Base-by-base conservation (phyloP, 176 grass and related monocot species). In the bread wheat (Triticum aestivum) region DNA sequence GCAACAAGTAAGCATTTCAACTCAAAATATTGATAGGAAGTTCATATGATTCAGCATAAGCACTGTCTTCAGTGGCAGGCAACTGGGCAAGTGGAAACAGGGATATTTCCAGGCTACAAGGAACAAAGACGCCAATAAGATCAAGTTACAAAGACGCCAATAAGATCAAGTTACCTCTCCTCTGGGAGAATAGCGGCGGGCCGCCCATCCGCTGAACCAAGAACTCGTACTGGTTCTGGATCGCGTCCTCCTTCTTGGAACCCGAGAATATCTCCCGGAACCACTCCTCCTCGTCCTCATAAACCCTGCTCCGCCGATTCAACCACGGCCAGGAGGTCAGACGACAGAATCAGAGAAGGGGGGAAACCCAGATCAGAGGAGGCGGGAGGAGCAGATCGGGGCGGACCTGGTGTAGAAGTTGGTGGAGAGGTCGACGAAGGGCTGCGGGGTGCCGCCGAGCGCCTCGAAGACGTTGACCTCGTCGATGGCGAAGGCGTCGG, bases 201-300 rank as follows among this genome's bases (percentile, higher is more conserved):
- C 94, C 97, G 63, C 97, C 97, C 97, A 99, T 99, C 44, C 97
- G 87, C 92, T 99, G 97, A 26, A 94, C 85, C 30, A 99, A 77
- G 85, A 99, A 99, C 85, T 99, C 97, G 39, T 99, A 99, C 90
- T 99, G 94, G 87, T 99, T 99, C 72, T 12, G 90, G 81, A 99
- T 99, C 10, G 94, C 97, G 10, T 99, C 94, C 79, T 99, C 97
- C 91, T 98, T 98, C 88, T 84, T 95, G 3, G 90, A 98, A 23
- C 82, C 88, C 10, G 90, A 86, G 82, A 99, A 99, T 20, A 99
- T 99, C 73, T 89, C 88, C 15, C 90, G 82, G 69, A 99, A 99
- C 97, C 94, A 99, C 87, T 89, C 92, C 87, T 99, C 97, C 26
- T 96, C 90, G 62, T 99, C 97, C 63, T 94, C 94, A 12, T 86